Conservation (phyloP, 140 eudicot species). For the Flaveria floridana region DNA sequence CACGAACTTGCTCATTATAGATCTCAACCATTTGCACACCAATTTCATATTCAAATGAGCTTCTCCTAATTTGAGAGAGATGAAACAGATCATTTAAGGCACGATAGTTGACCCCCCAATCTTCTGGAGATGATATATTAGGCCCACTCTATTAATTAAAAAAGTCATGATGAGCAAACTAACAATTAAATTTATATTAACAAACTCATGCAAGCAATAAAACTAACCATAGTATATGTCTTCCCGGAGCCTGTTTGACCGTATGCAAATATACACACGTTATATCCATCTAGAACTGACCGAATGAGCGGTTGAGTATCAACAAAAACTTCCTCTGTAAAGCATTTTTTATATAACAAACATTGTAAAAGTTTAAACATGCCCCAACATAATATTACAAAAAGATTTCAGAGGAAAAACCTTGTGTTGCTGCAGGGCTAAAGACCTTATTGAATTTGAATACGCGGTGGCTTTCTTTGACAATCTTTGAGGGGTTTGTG, state of each 20-base stretch:
- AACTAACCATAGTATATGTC: constrained; percentile 80
- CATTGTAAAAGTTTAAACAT: constrained; percentile 3
- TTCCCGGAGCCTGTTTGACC: constrained; percentile 96
- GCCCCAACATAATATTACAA: not conserved
- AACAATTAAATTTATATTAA: not conserved
- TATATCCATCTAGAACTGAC: constrained; percentile 90
- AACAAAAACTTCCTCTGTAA: constrained; percentile 74
- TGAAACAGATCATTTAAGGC: constrained; percentile 78
- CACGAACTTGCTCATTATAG: constrained; percentile 89
- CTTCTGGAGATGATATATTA: constrained; percentile 51
- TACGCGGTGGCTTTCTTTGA: constrained; percentile 70
- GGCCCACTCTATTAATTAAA: constrained; percentile 59
- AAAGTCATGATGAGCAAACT: not conserved
- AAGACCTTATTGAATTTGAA: constrained; percentile 85
- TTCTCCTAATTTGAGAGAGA: constrained; percentile 65
- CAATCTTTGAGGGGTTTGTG: constrained; percentile 66
- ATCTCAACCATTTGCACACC: constrained; percentile 94
- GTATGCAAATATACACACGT: constrained; percentile 86
- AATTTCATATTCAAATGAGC: constrained; percentile 68
- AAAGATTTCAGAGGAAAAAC: constrained; percentile 30
- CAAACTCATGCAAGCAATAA: not conserved
- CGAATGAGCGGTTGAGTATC: constrained; percentile 87
- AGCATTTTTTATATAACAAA: not conserved
- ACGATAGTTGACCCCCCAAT: constrained; percentile 93
- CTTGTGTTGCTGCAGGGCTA: constrained; percentile 90